Evolutionary conservation across 129 eudicot species (phyloP).

Genomic region (Glebionis coronaria): DNA sequence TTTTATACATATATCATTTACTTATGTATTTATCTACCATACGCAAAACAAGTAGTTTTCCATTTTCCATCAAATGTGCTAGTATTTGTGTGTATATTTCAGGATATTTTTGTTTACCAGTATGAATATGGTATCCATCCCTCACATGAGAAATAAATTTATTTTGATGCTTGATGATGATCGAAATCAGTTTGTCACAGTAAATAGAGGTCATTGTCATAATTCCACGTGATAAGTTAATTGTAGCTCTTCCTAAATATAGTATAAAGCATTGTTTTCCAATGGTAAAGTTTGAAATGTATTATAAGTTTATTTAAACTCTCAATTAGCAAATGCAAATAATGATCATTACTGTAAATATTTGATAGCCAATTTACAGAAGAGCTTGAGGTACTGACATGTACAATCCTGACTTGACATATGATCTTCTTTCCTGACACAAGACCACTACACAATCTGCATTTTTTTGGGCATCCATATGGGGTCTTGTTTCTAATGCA

Average conservation of each 20-base stretch:
- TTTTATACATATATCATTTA: too few relatives aligned
- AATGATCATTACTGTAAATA: not conserved
- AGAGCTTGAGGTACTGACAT: not conserved
- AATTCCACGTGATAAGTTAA: not conserved
- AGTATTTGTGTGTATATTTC: too few relatives aligned
- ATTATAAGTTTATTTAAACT: not conserved
- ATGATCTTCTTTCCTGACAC: not conserved
- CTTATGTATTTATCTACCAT: too few relatives aligned
- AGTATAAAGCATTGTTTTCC: not conserved
- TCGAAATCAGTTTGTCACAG: not conserved
- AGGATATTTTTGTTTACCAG: too few relatives aligned
- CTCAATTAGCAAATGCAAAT: not conserved
- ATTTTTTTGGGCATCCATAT: too few relatives aligned
- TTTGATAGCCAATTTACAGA: not conserved
- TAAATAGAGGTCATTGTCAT: not conserved
- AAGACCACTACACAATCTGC: not conserved
- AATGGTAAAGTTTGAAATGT: not conserved
- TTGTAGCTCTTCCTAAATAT: not conserved
- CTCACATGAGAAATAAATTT: too few relatives aligned
- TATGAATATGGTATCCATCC: too few relatives aligned
- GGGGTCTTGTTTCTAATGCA: not conserved
- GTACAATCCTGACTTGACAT: not conserved
- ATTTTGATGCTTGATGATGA: not conserved
- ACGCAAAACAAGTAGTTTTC: too few relatives aligned
- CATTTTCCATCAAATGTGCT: too few relatives aligned